Evolutionary conservation across 139 green algal genomes (phyloP).

Genomic region (Auxenochlorella protothecoides): DNA sequence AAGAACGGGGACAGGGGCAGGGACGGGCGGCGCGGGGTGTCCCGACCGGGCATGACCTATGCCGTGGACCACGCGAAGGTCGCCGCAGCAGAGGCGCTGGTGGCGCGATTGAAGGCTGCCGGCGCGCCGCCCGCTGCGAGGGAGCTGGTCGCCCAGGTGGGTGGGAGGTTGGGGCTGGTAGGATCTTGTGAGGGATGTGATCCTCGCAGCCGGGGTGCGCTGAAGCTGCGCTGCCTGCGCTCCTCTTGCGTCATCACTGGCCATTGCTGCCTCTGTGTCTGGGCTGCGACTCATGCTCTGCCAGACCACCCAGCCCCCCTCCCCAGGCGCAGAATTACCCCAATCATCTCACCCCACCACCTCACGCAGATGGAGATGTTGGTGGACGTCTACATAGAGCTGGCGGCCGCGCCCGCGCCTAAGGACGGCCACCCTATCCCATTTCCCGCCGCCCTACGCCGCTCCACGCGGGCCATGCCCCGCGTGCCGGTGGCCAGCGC

Average conservation of each 20-base stretch:
- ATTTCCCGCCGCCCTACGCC: conserved; percentile 17
- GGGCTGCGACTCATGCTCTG: no score
- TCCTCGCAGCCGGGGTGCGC: no score
- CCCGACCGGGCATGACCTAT: background rate
- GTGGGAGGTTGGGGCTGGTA: no score
- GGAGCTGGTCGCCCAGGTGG: conserved; percentile 1
- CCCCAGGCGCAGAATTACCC: no score
- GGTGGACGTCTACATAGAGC: conserved; percentile 62
- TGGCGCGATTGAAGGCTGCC: conserved; percentile 7
- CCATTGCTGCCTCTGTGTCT: no score
- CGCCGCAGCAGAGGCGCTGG: conserved; percentile 17
- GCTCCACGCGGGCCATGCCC: conserved; percentile 6
- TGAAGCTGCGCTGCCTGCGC: no score
- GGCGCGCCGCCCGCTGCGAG: background rate
- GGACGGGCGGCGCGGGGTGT: conserved; percentile 8
- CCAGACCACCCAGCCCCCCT: no score
- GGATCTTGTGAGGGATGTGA: no score
- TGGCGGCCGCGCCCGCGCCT: conserved; percentile 35
- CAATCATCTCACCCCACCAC: no score
- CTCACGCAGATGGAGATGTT: conserved; percentile 39
- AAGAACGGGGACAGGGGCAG: conserved; percentile 45
- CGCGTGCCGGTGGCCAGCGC: conserved; percentile 39
- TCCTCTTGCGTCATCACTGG: no score
- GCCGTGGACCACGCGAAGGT: conserved; percentile 28
- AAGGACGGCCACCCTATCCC: conserved; percentile 14